These are phyloP conservation scores for Aspergillus clavatus DNA, from an alignment of 2,329 filamentous ascomycete species.

Conservation along the genomic window DNA sequence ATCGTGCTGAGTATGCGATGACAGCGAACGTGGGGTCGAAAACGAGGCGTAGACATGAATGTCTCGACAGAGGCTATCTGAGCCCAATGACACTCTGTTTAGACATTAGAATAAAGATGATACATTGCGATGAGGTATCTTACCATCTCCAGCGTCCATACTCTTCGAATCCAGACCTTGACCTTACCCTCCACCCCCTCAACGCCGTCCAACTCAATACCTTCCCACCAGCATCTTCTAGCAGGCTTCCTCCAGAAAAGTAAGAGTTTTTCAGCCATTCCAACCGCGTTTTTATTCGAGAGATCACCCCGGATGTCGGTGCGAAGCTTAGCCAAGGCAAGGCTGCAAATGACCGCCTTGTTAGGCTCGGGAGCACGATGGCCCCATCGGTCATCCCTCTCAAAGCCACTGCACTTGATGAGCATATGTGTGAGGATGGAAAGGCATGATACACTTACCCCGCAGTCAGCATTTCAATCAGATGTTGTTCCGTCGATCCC, in stretches of 20 bases:
- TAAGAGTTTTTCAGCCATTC: slow-evolving; percentile 96
- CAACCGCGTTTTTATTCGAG: slow-evolving; percentile 71
- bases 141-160: slow-evolving; percentile 97
- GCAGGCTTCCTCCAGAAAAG: slow-evolving; percentile 98
- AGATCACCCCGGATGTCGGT: slow-evolving; percentile 81
- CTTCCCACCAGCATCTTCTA: slow-evolving; percentile 97
- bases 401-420: slow-evolving; percentile 68
- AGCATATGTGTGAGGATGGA: background rate
- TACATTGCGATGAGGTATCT: slow-evolving; percentile 18
- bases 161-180: slow-evolving; percentile 96
- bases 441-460: slow-evolving; percentile 65
- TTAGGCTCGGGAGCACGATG: slow-evolving; percentile 96
- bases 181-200: slow-evolving; percentile 86
- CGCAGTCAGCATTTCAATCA: slow-evolving; percentile 98
- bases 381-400: slow-evolving; percentile 92
- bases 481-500: slow-evolving; percentile 92
- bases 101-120: slow-evolving; percentile 14
- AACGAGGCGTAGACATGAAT: slow-evolving; percentile 18
- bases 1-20: slow-evolving; percentile 8
- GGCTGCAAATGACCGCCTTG: slow-evolving; percentile 96
- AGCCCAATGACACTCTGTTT: slow-evolving; percentile 75
- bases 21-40: slow-evolving; percentile 17
- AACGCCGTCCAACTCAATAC: slow-evolving; percentile 82
- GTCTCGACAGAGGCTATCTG: slow-evolving; percentile 41
- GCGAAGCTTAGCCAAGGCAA: slow-evolving; percentile 85